Evolutionary conservation across 192 early-diverging fungal genomes (phyloP), one percentile per base, ranked within the genome.

Genomic region (Coemansia sp.): DNA sequence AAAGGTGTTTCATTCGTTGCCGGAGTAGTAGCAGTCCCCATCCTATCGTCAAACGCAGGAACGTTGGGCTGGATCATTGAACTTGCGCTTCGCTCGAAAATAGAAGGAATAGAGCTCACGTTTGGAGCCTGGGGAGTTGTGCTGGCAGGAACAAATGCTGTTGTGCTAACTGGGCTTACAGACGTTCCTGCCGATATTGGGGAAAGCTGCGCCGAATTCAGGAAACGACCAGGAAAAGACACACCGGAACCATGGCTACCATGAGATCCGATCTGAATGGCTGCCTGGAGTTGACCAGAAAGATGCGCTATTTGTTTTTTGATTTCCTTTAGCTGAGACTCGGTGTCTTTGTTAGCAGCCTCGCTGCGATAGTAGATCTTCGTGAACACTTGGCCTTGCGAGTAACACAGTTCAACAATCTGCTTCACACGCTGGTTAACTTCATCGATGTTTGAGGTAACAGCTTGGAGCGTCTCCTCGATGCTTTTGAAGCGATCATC

Each of bases 381-480:
- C 45, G 67, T 26, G n/a, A 68, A 13, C 47, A 61, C 45, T 26
- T 68, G 56, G 19, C 67, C 58, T 42, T 68, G 67, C 47, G 57
- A 68, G n/a, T 45, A 57, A 5, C 57, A 49, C 21, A 68, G 53
- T 6, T 68, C 67, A n/a, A 59, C 49, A 13, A 68, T 37, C 15
- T 68, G 67, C 18, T 48, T 68, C 58, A 58, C 12, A 59, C 32
- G 57, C 57, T 40, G 39, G 38, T 59, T 59, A 9, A 59, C 39
- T 41, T 59, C 57, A 59, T 59, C 39, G 16, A 59, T 18, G 39
- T 18, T 59, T 8, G 37, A 40, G 19, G 57, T 16, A n/a, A 59
- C 7, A 16, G 38, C 39, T 42, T 59, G 57, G 32, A 40, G 13
- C 15, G 57, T 39, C 38, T 59, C 16, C 39, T 59, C 57, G 9